A percentile compares a stretch with the other conserved stretches of the same genome.
Evolutionary conservation across 1,139 yeast genomes (phyloP).

Genomic region (Lipomyces yarrowii): DNA sequence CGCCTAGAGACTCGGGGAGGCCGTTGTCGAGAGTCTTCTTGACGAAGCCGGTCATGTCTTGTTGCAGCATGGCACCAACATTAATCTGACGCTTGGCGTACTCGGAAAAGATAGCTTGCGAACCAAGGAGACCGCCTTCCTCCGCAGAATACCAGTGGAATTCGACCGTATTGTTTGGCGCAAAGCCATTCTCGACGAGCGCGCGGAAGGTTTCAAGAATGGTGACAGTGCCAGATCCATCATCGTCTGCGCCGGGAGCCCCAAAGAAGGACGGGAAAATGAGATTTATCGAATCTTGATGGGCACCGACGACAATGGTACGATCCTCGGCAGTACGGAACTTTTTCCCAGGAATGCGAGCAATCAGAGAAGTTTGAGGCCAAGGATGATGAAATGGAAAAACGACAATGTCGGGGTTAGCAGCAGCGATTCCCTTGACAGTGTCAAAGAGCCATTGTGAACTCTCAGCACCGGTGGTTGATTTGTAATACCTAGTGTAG

Average conservation of each 20-base stretch:
- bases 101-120: slow-evolving; percentile 69
- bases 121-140: slow-evolving; percentile 90
- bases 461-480: slow-evolving; percentile 68
- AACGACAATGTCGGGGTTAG: slow-evolving; percentile 43
- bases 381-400: slow-evolving; percentile 55
- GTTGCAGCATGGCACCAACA: slow-evolving; percentile 86
- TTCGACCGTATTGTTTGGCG: slow-evolving; percentile 75
- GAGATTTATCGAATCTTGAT: slow-evolving; percentile 82
- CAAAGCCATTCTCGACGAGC: slow-evolving; percentile 51
- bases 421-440: slow-evolving; percentile 48
- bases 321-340: slow-evolving; percentile 42
- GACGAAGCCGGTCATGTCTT: slow-evolving; percentile 92
- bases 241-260: slow-evolving; percentile 97
- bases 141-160: slow-evolving; percentile 96
- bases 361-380: slow-evolving; percentile 62
- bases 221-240: slow-evolving; percentile 87
- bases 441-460: slow-evolving; percentile 68
- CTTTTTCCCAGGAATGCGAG: slow-evolving; percentile 47
- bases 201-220: slow-evolving; percentile 73
- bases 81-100: slow-evolving; percentile 53
- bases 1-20: slow-evolving; percentile 73
- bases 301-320: slow-evolving; percentile 81
- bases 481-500: slow-evolving; percentile 79
- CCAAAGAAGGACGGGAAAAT: slow-evolving; percentile 66
- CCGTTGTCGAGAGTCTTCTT: slow-evolving; percentile 58